Percentiles rank a stretch among this genome's conserved stretches.
Conservation (phyloP, 2,329 filamentous ascomycete species). For the Claviceps purpurea region DNA sequence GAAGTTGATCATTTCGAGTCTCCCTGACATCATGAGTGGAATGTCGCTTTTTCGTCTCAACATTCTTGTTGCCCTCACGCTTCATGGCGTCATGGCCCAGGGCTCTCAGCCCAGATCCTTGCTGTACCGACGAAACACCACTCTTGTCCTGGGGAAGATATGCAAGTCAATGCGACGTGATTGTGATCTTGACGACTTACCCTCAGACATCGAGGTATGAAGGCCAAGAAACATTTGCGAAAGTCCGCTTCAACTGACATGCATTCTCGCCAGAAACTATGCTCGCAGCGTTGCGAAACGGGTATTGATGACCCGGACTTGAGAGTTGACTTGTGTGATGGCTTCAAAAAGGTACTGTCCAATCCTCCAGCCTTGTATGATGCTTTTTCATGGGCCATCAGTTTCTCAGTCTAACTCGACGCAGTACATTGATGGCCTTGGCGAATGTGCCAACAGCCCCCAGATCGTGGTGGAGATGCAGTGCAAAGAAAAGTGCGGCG, state of each 20-base stretch:
- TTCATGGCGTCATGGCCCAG: constrained; percentile 2
- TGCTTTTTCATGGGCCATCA: neutral
- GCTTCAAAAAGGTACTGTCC: constrained; percentile 4
- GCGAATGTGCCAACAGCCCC: constrained; percentile 4
- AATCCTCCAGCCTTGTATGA: neutral
- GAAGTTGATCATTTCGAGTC: neutral
- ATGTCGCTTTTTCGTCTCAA: neutral
- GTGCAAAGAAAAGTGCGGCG: constrained; percentile 4
- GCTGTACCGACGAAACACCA: neutral
- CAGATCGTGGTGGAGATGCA: constrained; percentile 1
- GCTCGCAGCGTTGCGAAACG: constrained; percentile 3
- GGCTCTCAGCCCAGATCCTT: neutral
- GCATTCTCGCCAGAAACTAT: constrained; percentile 1
- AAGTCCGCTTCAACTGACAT: neutral
- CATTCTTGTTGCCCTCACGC: neutral
- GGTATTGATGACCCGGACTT: constrained; percentile 2
- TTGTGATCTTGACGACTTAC: constrained; percentile 2
- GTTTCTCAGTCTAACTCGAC: neutral
- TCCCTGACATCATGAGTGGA: neutral
- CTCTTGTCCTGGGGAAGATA: constrained; percentile 5
- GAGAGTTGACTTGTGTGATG: constrained; percentile 1
- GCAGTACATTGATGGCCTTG: constrained; percentile 5
- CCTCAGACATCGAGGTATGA: constrained; percentile 3
- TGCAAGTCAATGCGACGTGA: constrained; percentile 4
- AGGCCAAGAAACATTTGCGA: neutral